Evolutionary conservation across 1,284 basidiomycete genomes (phyloP), one percentile per base, ranked within the genome.

Genomic region (Rhodotorula mucilaginosa): DNA sequence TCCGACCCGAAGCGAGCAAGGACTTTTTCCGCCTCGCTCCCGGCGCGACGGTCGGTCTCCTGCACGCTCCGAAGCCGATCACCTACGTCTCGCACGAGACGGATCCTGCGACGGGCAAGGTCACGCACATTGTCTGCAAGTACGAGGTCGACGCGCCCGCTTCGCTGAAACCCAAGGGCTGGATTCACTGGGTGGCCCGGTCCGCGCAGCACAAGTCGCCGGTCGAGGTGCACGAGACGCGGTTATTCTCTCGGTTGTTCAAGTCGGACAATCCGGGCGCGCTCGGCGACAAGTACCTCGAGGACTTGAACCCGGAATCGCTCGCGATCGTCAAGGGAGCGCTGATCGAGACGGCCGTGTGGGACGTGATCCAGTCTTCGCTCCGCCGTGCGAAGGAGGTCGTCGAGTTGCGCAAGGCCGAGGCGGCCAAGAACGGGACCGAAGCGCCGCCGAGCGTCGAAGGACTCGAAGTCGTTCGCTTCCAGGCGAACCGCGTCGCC

Each of bases 1-100:
- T 99, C 86, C 86, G 96, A 65, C 83, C 89, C 44, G 87, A 91
- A 77, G 92, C 92, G 26, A 69, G 70, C 44, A 89, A 90, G 75
- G 96, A 99, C 81, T 99, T 97, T 84, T 99, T 97, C 88, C 89
- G 97, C 31, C 88, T 99, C 57, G 94, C 95, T 4, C 97, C 97
- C 5, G 94, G 94, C 58, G 97, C 97, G 84, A 93, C 92, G 0
- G 96, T 99, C 58, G 97, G 97, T 39, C 84, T 99, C 47, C 95
- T 98, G 85, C 91, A 96, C 81, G 94, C 90, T n/a, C 94, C 95
- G 6, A 85, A 89, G 82, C 93, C 95, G 12, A 91, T 99, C 81
- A 95, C 92, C n/a, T 97, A 93, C 82, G 90, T 88, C 19, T 92
- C 90, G 15, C 92, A 90, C 85, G 89, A 88, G 82, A 89, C 85